Evolutionary conservation across 2,329 filamentous ascomycete species (phyloP).

Genomic region (Esteya vermicola): DNA sequence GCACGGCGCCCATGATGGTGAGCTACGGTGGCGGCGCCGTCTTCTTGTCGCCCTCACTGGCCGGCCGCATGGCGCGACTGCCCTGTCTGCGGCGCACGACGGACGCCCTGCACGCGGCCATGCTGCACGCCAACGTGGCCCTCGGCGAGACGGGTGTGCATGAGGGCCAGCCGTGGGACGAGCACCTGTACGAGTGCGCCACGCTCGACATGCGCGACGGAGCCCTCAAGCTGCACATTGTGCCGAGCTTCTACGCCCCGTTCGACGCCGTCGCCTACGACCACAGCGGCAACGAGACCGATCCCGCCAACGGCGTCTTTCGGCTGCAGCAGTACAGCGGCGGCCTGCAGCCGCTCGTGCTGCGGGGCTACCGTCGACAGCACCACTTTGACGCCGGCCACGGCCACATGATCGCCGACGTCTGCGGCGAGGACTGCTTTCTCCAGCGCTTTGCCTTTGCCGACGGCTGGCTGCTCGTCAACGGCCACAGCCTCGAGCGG

Average conservation of each 20-base stretch:
- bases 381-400: conserved; percentile 24
- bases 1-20: conserved; percentile 13
- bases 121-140: neutral
- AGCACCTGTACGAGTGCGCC: conserved; percentile 26
- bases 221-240: conserved; percentile 21
- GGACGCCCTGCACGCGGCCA: neutral
- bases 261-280: conserved; percentile 18
- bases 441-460: conserved; percentile 30
- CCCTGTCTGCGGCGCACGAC: conserved; percentile 19
- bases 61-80: conserved; percentile 19
- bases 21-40: conserved; percentile 31
- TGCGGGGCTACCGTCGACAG: conserved; percentile 24
- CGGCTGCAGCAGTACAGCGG: conserved; percentile 17
- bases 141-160: conserved; percentile 9
- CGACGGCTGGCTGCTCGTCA: conserved; percentile 32
- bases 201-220: conserved; percentile 12
- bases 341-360: conserved; percentile 24
- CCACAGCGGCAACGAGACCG: conserved; percentile 11
- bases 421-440: conserved; percentile 31
- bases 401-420: conserved; percentile 25
- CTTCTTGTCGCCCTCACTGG: conserved; percentile 23
- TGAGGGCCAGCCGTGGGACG: conserved; percentile 22
- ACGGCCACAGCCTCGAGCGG: conserved; percentile 29
- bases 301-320: neutral
- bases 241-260: conserved; percentile 28